phyloP scores from a whole-genome alignment of 768 basidiomycete species.

The Tricholoma terreum region DNA sequence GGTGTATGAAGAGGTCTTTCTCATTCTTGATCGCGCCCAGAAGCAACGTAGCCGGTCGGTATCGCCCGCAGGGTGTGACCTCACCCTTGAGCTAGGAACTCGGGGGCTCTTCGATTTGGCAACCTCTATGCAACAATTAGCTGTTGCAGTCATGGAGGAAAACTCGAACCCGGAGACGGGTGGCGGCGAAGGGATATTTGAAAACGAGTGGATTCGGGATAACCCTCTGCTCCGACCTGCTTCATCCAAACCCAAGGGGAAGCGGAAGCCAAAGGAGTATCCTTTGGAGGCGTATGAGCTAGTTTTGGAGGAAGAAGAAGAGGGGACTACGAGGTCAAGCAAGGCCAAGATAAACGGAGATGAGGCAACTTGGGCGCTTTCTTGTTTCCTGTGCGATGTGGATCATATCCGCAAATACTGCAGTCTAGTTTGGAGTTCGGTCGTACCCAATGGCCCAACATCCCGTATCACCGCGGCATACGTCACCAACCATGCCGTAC shows the following conservation, averaged over 20 bases:
- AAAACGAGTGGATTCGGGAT: constrained; percentile 9
- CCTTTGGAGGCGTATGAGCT: constrained; percentile 8
- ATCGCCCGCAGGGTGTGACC: background rate
- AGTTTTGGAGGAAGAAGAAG: background rate
- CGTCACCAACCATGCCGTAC: constrained; percentile 6
- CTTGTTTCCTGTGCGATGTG: constrained; percentile 6
- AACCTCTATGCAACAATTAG: constrained; percentile 2
- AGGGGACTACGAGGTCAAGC: background rate
- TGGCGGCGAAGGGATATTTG: background rate
- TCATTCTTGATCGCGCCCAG: background rate
- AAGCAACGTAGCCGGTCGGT: background rate
- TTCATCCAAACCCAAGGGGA: background rate
- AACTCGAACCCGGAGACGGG: background rate
- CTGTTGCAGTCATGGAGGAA: constrained; percentile 1
- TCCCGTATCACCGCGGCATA: constrained; percentile 4
- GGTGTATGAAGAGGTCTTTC: constrained; percentile 1
- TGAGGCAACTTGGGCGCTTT: constrained; percentile 1
- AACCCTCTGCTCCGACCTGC: background rate
- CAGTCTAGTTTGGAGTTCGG: constrained; percentile 1
- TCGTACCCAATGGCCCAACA: constrained; percentile 1
- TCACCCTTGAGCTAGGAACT: background rate
- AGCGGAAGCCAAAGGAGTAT: constrained; percentile 2
- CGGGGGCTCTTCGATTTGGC: background rate
- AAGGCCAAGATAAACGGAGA: background rate
- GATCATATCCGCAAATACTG: background rate